Conservation (phyloP, 2,329 filamentous ascomycete species). For the Corinectria fuckeliana region DNA sequence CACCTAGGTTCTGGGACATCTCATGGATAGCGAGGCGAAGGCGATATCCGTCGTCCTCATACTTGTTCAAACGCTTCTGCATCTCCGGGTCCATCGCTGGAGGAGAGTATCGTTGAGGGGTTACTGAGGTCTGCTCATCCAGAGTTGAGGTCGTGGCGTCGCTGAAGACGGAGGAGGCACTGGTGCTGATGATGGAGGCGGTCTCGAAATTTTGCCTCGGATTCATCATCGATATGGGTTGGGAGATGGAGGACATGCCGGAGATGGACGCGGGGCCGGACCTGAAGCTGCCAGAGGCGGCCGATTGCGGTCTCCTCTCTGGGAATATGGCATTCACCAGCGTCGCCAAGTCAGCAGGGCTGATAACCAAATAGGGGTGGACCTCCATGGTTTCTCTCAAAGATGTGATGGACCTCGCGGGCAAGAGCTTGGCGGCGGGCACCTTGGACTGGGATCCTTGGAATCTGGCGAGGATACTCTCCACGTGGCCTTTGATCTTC, state of each 20-base stretch:
- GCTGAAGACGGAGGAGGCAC: conserved; percentile 74
- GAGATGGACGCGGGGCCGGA: conserved; percentile 72
- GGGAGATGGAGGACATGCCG: conserved; percentile 72
- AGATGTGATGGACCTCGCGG: conserved; percentile 74
- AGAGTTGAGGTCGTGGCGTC: conserved; percentile 69
- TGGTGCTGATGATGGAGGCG: conserved; percentile 74
- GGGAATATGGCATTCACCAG: conserved; percentile 86
- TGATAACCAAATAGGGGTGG: conserved; percentile 80
- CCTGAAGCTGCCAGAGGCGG: conserved; percentile 65
- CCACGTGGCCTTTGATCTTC: conserved; percentile 71
- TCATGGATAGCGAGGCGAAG: conserved; percentile 73
- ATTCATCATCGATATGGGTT: conserved; percentile 67
- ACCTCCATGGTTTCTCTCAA: conserved; percentile 79
- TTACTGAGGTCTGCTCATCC: conserved; percentile 59
- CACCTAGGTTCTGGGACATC: conserved; percentile 70
- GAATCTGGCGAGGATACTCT: conserved; percentile 73
- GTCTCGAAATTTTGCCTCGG: conserved; percentile 67
- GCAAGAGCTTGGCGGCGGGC: conserved; percentile 65
- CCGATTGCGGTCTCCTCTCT: conserved; percentile 69
- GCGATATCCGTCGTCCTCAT: conserved; percentile 69
- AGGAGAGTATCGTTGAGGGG: conserved; percentile 62
- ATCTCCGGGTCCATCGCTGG: conserved; percentile 53
- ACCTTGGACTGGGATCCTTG: conserved; percentile 57
- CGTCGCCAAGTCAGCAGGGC: conserved; percentile 79
- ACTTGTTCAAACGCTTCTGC: conserved; percentile 55